Conservation (phyloP, 352 stramenopile species). For the Globisporangium nodosum region DNA sequence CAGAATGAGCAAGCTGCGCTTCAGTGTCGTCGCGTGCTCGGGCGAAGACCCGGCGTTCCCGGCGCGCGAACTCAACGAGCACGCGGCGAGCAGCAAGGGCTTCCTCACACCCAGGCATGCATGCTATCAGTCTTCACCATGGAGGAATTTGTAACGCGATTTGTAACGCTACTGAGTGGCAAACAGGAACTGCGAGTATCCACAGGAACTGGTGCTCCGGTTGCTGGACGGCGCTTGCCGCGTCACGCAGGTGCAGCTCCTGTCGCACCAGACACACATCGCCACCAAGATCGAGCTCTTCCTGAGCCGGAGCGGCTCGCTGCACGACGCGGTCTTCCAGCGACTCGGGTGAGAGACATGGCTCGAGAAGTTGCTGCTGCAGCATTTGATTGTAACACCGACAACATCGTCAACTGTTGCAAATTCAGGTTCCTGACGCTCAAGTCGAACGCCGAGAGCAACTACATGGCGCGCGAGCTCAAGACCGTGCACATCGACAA, state of each 20-base stretch:
- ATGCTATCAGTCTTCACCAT: no score
- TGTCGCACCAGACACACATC: conserved; percentile 92
- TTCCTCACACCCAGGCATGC: conserved; percentile 76
- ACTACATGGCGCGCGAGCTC: conserved; percentile 87
- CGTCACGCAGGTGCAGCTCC: conserved; percentile 84
- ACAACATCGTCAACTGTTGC: neutral
- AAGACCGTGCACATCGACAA: conserved; percentile 91
- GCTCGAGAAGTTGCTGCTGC: no score
- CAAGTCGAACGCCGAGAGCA: conserved; percentile 78
- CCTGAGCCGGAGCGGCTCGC: conserved; percentile 41
- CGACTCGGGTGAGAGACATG: conserved; percentile 54
- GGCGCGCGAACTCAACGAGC: conserved; percentile 79
- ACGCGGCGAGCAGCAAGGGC: conserved; percentile 47
- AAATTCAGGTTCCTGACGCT: conserved; percentile 54
- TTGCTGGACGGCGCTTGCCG: conserved; percentile 63
- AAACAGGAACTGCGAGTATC: conserved; percentile 88
- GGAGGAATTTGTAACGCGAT: neutral
- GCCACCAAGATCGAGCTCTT: conserved; percentile 92
- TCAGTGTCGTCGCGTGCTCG: conserved; percentile 78
- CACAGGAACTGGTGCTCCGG: conserved; percentile 89
- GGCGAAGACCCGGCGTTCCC: conserved; percentile 86
- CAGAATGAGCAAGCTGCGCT: conserved; percentile 80
- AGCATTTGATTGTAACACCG: no score
- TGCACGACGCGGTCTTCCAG: conserved; percentile 55
- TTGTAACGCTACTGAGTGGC: neutral